Conservation (phyloP, 805 yeast species). For the Starmerella bombi region DNA sequence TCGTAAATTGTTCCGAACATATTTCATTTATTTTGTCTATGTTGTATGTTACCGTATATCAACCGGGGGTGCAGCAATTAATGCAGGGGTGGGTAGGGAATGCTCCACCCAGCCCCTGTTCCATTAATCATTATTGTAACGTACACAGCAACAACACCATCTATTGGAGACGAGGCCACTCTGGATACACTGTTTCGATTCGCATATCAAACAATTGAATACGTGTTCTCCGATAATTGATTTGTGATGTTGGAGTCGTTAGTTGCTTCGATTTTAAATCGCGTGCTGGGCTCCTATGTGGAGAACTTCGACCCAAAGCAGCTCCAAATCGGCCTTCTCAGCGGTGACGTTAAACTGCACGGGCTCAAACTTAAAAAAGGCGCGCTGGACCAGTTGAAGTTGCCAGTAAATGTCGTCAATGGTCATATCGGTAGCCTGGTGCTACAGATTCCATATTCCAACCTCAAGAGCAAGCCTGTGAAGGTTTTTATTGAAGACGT, state of each 20-base stretch:
- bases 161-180: too few species aligned
- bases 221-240: too few species aligned
- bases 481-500: slow-evolving; percentile 78
- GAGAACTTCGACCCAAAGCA: slow-evolving; percentile 95
- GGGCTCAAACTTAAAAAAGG: slow-evolving; percentile 73
- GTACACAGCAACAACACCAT: too few species aligned
- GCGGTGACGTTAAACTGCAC: slow-evolving; percentile 83
- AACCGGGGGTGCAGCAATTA: too few species aligned
- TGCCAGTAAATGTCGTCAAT: slow-evolving; percentile 76
- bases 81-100: too few species aligned
- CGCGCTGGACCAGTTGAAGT: slow-evolving; percentile 69
- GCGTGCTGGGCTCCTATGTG: slow-evolving; percentile 42
- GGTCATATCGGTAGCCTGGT: slow-evolving; percentile 86
- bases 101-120: too few species aligned
- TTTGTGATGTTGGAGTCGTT: slow-evolving; percentile 31
- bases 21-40: too few species aligned
- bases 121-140: too few species aligned
- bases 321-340: slow-evolving; percentile 90
- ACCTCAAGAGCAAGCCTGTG: slow-evolving; percentile 82
- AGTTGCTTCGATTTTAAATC: slow-evolving; percentile 33
- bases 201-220: too few species aligned
- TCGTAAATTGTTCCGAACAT: too few species aligned
- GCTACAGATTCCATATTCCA: slow-evolving; percentile 93
- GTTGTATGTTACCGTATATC: too few species aligned
- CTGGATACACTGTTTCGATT: too few species aligned